Percentiles rank a stretch among this genome's conserved stretches.
phyloP scores from a whole-genome alignment of 2,329 filamentous ascomycete species.

The Colletotrichum limetticola region DNA sequence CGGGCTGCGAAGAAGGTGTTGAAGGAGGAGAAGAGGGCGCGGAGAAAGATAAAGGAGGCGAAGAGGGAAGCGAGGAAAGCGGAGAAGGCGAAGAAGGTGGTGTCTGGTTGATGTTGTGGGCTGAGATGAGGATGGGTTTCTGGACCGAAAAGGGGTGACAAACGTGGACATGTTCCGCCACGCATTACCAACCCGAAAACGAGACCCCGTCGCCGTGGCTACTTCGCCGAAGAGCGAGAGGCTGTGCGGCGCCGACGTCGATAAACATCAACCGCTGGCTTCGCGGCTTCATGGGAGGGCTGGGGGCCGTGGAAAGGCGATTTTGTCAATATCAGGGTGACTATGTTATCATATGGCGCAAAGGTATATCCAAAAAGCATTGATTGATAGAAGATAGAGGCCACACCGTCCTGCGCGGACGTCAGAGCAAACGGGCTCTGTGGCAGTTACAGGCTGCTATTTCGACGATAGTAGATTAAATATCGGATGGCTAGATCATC shows the following conservation, averaged over 20 bases:
- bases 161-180: neutral
- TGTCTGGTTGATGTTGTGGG: slow-evolving; percentile 7
- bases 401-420: neutral
- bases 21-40: slow-evolving; percentile 47
- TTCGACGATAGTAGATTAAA: neutral
- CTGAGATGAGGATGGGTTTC: neutral
- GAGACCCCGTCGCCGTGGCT: neutral
- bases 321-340: neutral
- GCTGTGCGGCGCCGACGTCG: neutral
- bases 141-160: neutral
- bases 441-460: neutral
- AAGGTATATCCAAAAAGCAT: neutral
- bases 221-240: neutral
- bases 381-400: neutral
- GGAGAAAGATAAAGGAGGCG: slow-evolving; percentile 46
- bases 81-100: slow-evolving; percentile 16
- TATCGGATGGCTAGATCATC: neutral
- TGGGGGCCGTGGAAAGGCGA: neutral
- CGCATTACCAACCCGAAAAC: neutral
- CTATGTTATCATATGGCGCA: neutral
- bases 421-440: neutral
- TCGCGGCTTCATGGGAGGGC: neutral
- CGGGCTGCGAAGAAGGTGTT: slow-evolving; percentile 47
- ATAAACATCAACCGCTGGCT: neutral
- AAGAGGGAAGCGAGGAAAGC: slow-evolving; percentile 36